phyloP scores from a whole-genome alignment of 495 filamentous ascomycete species.

The Tuber melanosporum region DNA sequence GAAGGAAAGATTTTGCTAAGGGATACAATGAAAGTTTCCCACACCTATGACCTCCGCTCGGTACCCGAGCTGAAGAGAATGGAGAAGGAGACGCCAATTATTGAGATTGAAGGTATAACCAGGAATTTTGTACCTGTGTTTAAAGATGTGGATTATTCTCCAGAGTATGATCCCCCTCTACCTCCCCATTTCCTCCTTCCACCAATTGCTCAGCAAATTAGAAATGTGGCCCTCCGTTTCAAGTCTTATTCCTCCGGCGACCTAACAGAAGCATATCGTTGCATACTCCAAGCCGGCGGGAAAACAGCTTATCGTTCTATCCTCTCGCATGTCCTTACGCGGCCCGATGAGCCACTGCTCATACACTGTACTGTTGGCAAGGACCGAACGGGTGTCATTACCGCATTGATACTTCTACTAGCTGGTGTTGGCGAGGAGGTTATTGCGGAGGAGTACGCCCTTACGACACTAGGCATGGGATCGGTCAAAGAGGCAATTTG shows the following conservation, averaged over 20 bases:
- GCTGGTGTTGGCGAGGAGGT: slow-evolving; percentile 52
- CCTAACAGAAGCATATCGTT: slow-evolving; percentile 42
- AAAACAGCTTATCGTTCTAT: slow-evolving; percentile 42
- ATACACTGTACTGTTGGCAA: slow-evolving; percentile 60
- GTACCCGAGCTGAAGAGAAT: slow-evolving; percentile 47
- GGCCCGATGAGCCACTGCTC: slow-evolving; percentile 45
- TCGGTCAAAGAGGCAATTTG: slow-evolving; percentile 46
- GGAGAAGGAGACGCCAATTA: slow-evolving; percentile 37
- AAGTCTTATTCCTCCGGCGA: slow-evolving; percentile 38
- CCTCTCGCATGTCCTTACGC: slow-evolving; percentile 40
- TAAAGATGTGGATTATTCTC: slow-evolving; percentile 52
- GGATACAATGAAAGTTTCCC: slow-evolving; percentile 49
- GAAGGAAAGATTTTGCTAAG: slow-evolving; percentile 51
- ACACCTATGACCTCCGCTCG: slow-evolving; percentile 63
- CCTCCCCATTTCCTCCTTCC: background rate
- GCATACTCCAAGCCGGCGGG: slow-evolving; percentile 39
- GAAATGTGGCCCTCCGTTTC: slow-evolving; percentile 24
- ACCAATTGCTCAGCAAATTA: slow-evolving; percentile 8
- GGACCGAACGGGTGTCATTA: slow-evolving; percentile 59
- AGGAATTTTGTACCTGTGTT: slow-evolving; percentile 51
- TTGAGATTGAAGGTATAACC: slow-evolving; percentile 42
- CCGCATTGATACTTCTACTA: slow-evolving; percentile 54
- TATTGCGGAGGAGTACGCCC: slow-evolving; percentile 58
- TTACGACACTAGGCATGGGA: slow-evolving; percentile 52
- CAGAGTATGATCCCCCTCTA: slow-evolving; percentile 45